A percentile compares a stretch with the other conserved stretches of the same genome.
Evolutionary conservation across 805 yeast species (phyloP).

Genomic region (Kodamaea lidongshanica): DNA sequence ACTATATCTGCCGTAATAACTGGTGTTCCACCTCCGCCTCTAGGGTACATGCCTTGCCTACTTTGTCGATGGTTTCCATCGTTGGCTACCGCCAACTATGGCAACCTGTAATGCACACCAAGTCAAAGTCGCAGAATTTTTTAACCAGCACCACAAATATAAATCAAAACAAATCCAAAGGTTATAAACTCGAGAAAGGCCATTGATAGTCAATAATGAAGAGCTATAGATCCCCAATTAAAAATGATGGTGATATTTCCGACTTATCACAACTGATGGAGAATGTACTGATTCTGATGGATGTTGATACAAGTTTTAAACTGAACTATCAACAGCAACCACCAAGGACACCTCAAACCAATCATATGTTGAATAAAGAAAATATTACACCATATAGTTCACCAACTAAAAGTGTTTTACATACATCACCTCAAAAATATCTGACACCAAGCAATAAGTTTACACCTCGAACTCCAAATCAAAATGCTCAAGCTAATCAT

Average conservation of each 20-base stretch:
- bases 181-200: too few species aligned
- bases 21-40: too few species aligned
- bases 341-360: conserved; percentile 11
- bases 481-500: conserved; percentile 4
- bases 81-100: too few species aligned
- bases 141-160: conserved; percentile 7
- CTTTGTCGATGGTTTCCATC: too few species aligned
- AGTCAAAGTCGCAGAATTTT: too few species aligned
- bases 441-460: conserved; percentile 9
- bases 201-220: conserved; percentile 5
- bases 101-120: too few species aligned
- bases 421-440: conserved; percentile 19
- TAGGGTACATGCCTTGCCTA: too few species aligned
- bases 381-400: conserved; percentile 31
- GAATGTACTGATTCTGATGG: conserved; percentile 38
- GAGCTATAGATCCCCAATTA: conserved; percentile 5
- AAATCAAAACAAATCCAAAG: conserved; percentile 2
- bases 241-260: conserved; percentile 16
- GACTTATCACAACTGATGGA: conserved; percentile 39
- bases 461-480: too few species aligned
- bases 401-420: conserved; percentile 33
- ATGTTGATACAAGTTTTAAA: conserved; percentile 29
- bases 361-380: conserved; percentile 25
- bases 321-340: conserved; percentile 10
- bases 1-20: too few species aligned